phyloP scores from a whole-genome alignment of 441 rosid genomes.

The Cnidoscolus chayamansa region DNA sequence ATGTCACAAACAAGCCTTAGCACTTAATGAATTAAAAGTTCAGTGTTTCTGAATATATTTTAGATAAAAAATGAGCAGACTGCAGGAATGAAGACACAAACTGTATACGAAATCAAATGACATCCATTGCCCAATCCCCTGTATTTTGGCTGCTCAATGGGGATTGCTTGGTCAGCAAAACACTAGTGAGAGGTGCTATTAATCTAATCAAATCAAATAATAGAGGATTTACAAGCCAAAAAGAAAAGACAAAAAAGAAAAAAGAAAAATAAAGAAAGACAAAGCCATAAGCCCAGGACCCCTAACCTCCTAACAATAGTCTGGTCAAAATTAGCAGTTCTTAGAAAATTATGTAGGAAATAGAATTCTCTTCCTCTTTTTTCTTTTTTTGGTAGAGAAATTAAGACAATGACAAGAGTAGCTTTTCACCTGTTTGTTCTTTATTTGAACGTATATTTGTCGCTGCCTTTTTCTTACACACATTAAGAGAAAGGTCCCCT shows the following conservation, averaged over 20 bases:
- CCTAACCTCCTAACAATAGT: background rate
- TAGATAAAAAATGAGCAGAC: background rate
- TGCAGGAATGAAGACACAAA: background rate
- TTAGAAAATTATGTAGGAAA: background rate
- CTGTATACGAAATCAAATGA: background rate
- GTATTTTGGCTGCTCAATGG: background rate
- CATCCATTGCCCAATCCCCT: background rate
- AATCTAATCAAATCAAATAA: background rate
- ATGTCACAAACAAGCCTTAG: background rate
- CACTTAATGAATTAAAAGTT: background rate
- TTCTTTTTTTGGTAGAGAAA: background rate
- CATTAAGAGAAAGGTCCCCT: constrained; percentile 81
- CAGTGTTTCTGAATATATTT: background rate
- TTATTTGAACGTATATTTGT: constrained; percentile 91
- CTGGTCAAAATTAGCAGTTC: background rate
- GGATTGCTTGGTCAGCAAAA: background rate
- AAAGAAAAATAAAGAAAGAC: background rate
- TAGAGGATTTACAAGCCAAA: background rate
- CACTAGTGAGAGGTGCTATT: background rate
- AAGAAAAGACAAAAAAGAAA: background rate
- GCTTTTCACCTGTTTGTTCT: constrained; percentile 64
- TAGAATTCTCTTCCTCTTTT: background rate
- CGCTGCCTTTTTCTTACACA: constrained; percentile 97
- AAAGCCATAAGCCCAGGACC: background rate
- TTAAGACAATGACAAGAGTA: constrained; percentile 5